Evolutionary conservation across 2,329 filamentous ascomycete species (phyloP).

Genomic region (Rosellinia necatrix): DNA sequence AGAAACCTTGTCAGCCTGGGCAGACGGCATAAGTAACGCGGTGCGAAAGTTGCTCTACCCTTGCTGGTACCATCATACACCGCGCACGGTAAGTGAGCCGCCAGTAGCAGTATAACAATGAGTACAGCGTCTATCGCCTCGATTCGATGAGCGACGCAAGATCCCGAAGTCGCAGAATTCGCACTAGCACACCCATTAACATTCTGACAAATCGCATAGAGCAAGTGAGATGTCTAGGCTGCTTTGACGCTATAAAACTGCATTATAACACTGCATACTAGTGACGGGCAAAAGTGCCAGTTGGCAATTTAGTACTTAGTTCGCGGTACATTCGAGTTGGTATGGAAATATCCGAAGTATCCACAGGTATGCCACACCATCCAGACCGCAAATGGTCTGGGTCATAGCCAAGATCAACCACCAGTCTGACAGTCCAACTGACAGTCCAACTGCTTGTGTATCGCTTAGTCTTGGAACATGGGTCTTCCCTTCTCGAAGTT

Average conservation of each 20-base stretch:
- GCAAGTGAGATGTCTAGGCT: conserved; percentile 13
- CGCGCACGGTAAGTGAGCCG: neutral
- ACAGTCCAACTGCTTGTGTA: conserved; percentile 1
- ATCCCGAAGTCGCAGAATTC: conserved; percentile 15
- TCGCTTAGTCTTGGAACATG: conserved; percentile 7
- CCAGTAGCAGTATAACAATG: conserved; percentile 15
- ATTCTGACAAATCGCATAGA: conserved; percentile 23
- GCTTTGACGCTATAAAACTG: conserved; percentile 12
- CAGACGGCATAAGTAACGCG: conserved; percentile 15
- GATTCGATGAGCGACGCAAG: conserved; percentile 16
- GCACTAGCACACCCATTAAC: conserved; percentile 11
- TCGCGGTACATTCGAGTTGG: neutral
- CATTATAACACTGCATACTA: conserved; percentile 15
- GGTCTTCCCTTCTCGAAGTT: conserved; percentile 11
- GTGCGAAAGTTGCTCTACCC: conserved; percentile 12
- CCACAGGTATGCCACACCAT: conserved; percentile 23
- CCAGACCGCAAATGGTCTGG: conserved; percentile 21
- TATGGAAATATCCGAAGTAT: conserved; percentile 21
- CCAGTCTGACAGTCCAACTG: too few species aligned
- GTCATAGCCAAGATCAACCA: conserved; percentile 10
- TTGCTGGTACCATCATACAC: conserved; percentile 9
- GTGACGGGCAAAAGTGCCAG: conserved; percentile 18
- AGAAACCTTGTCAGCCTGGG: conserved; percentile 24
- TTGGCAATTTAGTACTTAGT: conserved; percentile 2
- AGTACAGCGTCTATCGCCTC: conserved; percentile 9